Conservation (phyloP, 495 filamentous ascomycete species). For the Penicillium riverlandense region DNA sequence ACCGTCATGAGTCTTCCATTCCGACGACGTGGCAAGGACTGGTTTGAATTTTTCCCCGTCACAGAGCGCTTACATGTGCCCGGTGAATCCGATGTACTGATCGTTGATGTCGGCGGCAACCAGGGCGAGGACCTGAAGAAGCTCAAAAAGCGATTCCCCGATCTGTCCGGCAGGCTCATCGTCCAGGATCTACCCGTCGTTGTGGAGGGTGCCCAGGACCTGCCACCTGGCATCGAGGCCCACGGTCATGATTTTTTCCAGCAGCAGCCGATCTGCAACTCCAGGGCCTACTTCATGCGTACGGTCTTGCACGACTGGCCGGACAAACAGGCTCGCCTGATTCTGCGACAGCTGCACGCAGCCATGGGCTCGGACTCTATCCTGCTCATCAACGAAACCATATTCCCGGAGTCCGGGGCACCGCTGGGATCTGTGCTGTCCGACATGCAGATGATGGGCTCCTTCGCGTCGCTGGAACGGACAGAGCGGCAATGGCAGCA, state of each 20-base stretch:
- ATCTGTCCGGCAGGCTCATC: conserved; percentile 39
- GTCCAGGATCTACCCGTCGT: conserved; percentile 45
- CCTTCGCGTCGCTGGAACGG: conserved; percentile 26
- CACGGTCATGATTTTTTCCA: conserved; percentile 44
- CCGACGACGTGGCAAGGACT: conserved; percentile 7
- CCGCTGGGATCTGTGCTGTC: conserved; percentile 6
- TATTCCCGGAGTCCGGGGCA: conserved; percentile 8
- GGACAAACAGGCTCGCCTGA: conserved; percentile 31
- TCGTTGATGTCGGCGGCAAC: conserved; percentile 51
- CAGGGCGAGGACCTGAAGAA: conserved; percentile 46
- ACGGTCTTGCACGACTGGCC: conserved; percentile 45
- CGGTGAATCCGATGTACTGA: conserved; percentile 2
- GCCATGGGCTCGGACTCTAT: conserved; percentile 37
- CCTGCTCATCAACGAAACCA: conserved; percentile 36
- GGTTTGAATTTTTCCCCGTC: conserved; percentile 16
- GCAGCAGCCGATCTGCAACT: conserved; percentile 35
- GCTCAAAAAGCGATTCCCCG: conserved; percentile 36
- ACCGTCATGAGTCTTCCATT: conserved; percentile 13
- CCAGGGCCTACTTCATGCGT: conserved; percentile 20
- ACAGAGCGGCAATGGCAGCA: conserved; percentile 11
- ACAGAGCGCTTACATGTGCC: neutral
- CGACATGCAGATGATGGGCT: conserved; percentile 38
- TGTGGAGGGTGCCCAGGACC: conserved; percentile 21
- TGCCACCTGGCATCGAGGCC: conserved; percentile 18
- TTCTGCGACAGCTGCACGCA: conserved; percentile 29